phyloP scores from a whole-genome alignment of 2,329 filamentous ascomycete species.

The Penicillium sclerotigenum region DNA sequence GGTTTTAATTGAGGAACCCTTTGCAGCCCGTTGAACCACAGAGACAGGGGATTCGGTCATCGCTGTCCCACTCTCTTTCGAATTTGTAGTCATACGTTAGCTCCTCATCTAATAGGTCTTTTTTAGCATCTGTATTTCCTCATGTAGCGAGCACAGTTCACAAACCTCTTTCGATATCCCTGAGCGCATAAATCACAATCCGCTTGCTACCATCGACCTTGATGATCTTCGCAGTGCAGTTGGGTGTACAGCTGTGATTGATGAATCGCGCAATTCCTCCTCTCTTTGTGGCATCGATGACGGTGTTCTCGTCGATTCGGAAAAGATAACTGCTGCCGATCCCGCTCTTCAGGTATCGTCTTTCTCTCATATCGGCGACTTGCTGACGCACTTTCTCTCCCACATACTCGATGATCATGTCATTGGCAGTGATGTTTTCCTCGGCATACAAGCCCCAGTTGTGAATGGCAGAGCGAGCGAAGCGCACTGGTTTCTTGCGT shows the following conservation, averaged over 20 bases:
- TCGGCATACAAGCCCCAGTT: constrained; percentile 98
- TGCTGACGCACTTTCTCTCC: constrained; percentile 96
- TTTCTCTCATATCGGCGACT: constrained; percentile 93
- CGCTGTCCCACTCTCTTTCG: constrained; percentile 90
- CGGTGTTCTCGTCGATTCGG: constrained; percentile 94
- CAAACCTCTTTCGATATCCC: constrained; percentile 93
- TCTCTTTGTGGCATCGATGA: constrained; percentile 97
- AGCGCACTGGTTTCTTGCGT: constrained; percentile 98
- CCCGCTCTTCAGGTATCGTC: constrained; percentile 88
- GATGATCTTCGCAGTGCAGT: constrained; percentile 99
- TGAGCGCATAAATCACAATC: constrained; percentile 96
- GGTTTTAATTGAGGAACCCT: constrained; percentile 86
- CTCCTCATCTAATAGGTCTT: constrained; percentile 73
- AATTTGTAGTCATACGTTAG: constrained; percentile 99
- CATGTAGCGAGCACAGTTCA: constrained; percentile 24
- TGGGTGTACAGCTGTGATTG: constrained; percentile 95
- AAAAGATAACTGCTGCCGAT: constrained; percentile 98
- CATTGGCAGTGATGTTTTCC: constrained; percentile 93
- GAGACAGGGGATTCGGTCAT: constrained; percentile 94
- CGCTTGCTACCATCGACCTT: constrained; percentile 96
- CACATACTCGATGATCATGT: constrained; percentile 99
- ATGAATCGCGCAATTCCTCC: constrained; percentile 98
- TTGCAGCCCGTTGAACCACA: constrained; percentile 96
- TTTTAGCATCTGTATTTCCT: constrained; percentile 16
- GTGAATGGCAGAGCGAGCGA: constrained; percentile 94